A percentile compares a stretch with the other conserved stretches of the same genome.
These are phyloP conservation scores for Magnaporthiopsis incrustans DNA, from an alignment of 2,329 filamentous ascomycete genomes.

Conservation along the genomic window DNA sequence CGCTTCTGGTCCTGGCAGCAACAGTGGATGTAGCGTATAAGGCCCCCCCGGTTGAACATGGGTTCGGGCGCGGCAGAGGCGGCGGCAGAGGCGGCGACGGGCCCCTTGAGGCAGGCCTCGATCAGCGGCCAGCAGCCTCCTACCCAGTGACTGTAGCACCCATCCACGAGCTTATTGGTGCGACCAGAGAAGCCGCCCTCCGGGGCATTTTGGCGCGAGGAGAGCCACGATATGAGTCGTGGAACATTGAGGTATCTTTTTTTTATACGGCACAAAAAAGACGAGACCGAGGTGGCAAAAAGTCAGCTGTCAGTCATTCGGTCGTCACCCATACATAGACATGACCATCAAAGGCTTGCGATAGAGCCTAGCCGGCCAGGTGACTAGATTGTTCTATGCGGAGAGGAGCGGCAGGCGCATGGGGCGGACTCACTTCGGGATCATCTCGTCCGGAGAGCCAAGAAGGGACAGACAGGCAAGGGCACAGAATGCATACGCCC, in stretches of 20 bases:
- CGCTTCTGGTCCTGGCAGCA: conserved; percentile 73
- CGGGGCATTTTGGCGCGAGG: conserved; percentile 78
- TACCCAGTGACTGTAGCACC: conserved; percentile 97
- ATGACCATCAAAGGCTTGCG: neutral
- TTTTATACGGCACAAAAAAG: conserved; percentile 13
- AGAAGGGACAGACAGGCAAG: conserved; percentile 83
- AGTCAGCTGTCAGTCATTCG: neutral
- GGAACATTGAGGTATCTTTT: conserved; percentile 67
- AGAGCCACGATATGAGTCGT: conserved; percentile 77
- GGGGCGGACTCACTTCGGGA: conserved; percentile 55
- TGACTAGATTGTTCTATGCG: neutral
- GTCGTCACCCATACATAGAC: neutral
- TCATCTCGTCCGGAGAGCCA: conserved; percentile 65
- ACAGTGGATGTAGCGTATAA: conserved; percentile 81
- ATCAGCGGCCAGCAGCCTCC: conserved; percentile 90
- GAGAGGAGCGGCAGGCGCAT: neutral
- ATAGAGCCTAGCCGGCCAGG: neutral
- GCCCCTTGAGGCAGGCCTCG: conserved; percentile 64
- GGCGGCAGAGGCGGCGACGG: conserved; percentile 17
- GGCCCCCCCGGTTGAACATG: conserved; percentile 73
- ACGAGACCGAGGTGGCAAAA: conserved; percentile 8
- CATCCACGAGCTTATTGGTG: conserved; percentile 96
- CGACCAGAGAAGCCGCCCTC: conserved; percentile 90
- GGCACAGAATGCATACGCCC: conserved; percentile 93
- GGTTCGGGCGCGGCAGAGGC: conserved; percentile 25